Evolutionary conservation across 208 protist species (phyloP).

Genomic region (Trypanosoma avium): DNA sequence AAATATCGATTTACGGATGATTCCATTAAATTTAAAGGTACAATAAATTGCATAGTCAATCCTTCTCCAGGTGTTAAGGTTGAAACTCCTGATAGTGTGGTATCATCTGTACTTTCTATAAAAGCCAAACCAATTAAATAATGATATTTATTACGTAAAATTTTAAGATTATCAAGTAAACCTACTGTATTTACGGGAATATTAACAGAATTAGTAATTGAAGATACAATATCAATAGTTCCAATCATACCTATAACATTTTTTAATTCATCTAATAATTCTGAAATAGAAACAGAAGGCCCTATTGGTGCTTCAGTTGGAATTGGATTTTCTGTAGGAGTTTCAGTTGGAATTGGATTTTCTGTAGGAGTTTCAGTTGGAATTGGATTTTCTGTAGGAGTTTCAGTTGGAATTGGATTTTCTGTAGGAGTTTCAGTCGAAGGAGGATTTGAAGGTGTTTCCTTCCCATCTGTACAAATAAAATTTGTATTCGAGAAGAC

Average conservation of each 20-base stretch:
- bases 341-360: slow-evolving; percentile 4
- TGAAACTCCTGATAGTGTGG: slow-evolving; percentile 6
- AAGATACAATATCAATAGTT: slow-evolving; percentile 35
- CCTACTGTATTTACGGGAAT: slow-evolving; percentile 12
- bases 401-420: slow-evolving; percentile 20
- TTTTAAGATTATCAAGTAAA: slow-evolving; percentile 26
- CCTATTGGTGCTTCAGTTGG: slow-evolving; percentile 13
- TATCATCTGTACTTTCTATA: not conserved
- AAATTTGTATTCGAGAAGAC: slow-evolving; percentile 24
- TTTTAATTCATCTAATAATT: slow-evolving; percentile 29
- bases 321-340: slow-evolving; percentile 9
- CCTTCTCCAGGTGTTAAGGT: slow-evolving; percentile 2
- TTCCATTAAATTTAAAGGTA: slow-evolving; percentile 24
- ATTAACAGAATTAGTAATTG: slow-evolving; percentile 34
- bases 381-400: not conserved
- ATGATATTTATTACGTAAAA: slow-evolving; percentile 3
- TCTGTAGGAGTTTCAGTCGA: slow-evolving; percentile 17
- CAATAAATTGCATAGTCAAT: slow-evolving; percentile 20
- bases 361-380: slow-evolving; percentile 14
- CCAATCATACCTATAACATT: slow-evolving; percentile 20
- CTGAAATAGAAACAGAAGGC: slow-evolving; percentile 4
- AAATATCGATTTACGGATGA: slow-evolving; percentile 7
- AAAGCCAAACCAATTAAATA: slow-evolving; percentile 17
- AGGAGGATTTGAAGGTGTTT: slow-evolving; percentile 19
- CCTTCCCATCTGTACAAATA: slow-evolving; percentile 38